Percentiles rank a stretch among this genome's conserved stretches.
These are phyloP conservation scores for Boletus insuetus DNA, from an alignment of 768 basidiomycete genomes.

Conservation along the genomic window DNA sequence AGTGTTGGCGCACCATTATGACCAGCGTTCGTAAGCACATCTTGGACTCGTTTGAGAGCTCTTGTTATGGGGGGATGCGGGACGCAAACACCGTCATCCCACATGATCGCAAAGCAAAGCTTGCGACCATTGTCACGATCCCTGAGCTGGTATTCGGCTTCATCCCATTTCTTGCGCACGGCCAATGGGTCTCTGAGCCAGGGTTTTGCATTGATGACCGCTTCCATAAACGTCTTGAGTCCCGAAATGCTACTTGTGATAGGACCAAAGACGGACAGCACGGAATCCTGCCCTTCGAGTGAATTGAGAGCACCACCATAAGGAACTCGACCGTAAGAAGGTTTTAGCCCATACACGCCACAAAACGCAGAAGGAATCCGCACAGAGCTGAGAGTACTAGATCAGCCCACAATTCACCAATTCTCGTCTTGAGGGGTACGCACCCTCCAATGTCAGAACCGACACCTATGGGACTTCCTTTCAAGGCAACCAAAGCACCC, in stretches of 20 bases:
- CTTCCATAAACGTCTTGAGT: conserved; percentile 65
- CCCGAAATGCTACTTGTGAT: conserved; percentile 55
- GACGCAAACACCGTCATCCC: conserved; percentile 58
- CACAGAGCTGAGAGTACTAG: conserved; percentile 51
- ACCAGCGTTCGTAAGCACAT: conserved; percentile 57
- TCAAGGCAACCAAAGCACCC: conserved; percentile 62
- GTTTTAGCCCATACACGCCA: conserved; percentile 69
- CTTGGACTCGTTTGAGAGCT: conserved; percentile 54
- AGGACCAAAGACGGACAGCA: conserved; percentile 75
- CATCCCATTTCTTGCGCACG: conserved; percentile 57
- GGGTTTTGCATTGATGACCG: conserved; percentile 55
- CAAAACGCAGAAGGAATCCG: conserved; percentile 68
- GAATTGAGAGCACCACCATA: conserved; percentile 66
- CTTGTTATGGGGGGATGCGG: conserved; percentile 67
- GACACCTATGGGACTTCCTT: conserved; percentile 53
- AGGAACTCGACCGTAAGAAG: conserved; percentile 68
- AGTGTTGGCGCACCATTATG: conserved; percentile 52
- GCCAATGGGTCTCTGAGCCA: conserved; percentile 67
- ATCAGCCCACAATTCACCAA: not conserved
- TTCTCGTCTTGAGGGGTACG: conserved; percentile 2
- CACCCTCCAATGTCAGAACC: conserved; percentile 84
- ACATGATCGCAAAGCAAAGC: conserved; percentile 60
- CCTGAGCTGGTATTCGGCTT: conserved; percentile 53
- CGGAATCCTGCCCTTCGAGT: conserved; percentile 67
- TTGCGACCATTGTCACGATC: conserved; percentile 55